Percentiles rank a stretch among this genome's conserved stretches.
These are phyloP conservation scores for Penicillium glabrum DNA, from an alignment of 2,329 filamentous ascomycete genomes.

Conservation along the genomic window DNA sequence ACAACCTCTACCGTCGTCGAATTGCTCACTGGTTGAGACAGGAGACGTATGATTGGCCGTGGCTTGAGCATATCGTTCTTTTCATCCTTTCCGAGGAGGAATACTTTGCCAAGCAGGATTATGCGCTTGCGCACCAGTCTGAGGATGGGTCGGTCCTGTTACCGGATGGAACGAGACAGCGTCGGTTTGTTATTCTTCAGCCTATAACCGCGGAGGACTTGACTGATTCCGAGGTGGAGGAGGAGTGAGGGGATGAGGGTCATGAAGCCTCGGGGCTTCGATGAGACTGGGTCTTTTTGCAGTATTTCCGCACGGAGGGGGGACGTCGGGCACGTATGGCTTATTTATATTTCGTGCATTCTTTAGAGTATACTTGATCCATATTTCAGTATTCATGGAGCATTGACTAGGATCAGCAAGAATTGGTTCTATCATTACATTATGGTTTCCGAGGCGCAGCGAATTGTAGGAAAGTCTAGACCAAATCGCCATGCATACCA, in stretches of 20 bases:
- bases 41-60: conserved; percentile 10
- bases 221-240: background rate
- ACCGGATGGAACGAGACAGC: conserved; percentile 10
- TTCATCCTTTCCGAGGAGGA: conserved; percentile 13
- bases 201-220: conserved; percentile 17
- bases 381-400: too few relatives aligned
- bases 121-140: conserved; percentile 9
- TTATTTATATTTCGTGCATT: too few relatives aligned
- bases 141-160: conserved; percentile 12
- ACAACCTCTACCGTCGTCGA: conserved; percentile 11
- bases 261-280: background rate
- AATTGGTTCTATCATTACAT: too few relatives aligned
- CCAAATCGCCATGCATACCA: too few relatives aligned
- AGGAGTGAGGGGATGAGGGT: background rate
- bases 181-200: conserved; percentile 4
- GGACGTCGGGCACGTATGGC: too few relatives aligned
- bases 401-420: too few relatives aligned
- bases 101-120: conserved; percentile 14
- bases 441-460: too few relatives aligned
- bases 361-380: too few relatives aligned
- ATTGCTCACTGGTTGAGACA: conserved; percentile 12
- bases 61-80: conserved; percentile 8
- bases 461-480: too few relatives aligned
- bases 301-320: too few relatives aligned
- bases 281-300: too few relatives aligned